Conservation (phyloP, 768 basidiomycete species). For the Chalciporus sphaerocephalus region DNA sequence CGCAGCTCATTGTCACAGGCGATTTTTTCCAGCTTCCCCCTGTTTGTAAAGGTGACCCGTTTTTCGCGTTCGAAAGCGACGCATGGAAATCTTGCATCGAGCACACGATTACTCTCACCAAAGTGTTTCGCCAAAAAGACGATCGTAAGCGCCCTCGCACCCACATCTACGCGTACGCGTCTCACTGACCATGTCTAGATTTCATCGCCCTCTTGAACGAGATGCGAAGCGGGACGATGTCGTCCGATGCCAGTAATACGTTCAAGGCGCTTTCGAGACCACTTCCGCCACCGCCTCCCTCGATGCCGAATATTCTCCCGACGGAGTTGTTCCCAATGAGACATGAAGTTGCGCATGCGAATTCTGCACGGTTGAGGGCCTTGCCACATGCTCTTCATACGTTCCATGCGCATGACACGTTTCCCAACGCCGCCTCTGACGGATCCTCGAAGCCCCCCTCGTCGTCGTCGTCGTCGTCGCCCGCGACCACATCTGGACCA, state of each 20-base stretch:
- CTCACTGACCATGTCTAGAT: conserved; percentile 31
- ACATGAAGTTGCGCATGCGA: conserved; percentile 64
- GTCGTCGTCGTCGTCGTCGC: too few species aligned
- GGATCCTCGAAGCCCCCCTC: too few species aligned
- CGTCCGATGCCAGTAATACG: conserved; percentile 38
- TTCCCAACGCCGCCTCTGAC: conserved; percentile 19
- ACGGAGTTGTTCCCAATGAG: conserved; percentile 63
- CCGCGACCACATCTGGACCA: neutral
- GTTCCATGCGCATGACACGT: conserved; percentile 52
- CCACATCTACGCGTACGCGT: neutral
- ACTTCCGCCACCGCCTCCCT: conserved; percentile 20
- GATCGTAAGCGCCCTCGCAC: conserved; percentile 42
- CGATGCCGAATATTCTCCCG: conserved; percentile 36
- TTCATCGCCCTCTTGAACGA: conserved; percentile 76
- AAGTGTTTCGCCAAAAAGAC: conserved; percentile 77
- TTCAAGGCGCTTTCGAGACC: conserved; percentile 44
- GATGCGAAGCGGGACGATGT: conserved; percentile 60
- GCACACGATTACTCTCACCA: conserved; percentile 58
- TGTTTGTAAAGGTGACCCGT: conserved; percentile 41
- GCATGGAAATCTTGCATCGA: conserved; percentile 43
- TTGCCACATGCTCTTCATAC: conserved; percentile 40
- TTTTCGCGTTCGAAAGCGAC: conserved; percentile 65
- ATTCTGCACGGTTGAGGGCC: conserved; percentile 47
- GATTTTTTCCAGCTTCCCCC: conserved; percentile 62
- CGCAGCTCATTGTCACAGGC: conserved; percentile 48